Conservation (phyloP, 257 asterid species). For the Henckelia pumila region DNA sequence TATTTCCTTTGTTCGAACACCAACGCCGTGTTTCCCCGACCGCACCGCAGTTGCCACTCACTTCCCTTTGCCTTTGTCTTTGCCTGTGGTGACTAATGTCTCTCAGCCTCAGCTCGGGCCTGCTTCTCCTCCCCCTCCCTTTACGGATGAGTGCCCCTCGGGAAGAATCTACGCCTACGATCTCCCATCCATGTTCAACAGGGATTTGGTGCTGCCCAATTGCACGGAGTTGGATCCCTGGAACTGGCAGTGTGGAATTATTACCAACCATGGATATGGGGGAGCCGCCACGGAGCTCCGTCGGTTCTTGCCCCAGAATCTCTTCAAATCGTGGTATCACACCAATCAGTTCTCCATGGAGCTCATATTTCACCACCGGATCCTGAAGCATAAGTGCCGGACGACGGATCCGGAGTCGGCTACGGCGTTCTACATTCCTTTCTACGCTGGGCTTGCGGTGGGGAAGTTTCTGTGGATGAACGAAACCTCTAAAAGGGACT, state of each 20-base stretch:
- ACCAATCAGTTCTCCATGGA: slow-evolving; percentile 79
- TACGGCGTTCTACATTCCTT: slow-evolving; percentile 89
- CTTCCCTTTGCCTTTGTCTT: background rate
- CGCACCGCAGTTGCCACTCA: slow-evolving; percentile 16
- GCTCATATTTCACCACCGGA: slow-evolving; percentile 62
- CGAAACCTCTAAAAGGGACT: slow-evolving; percentile 52
- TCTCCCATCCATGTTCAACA: slow-evolving; percentile 55
- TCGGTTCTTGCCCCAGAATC: slow-evolving; percentile 48
- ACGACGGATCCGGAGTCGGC: slow-evolving; percentile 68
- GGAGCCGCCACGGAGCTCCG: slow-evolving; percentile 54
- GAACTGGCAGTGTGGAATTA: slow-evolving; percentile 90
- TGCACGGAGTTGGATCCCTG: slow-evolving; percentile 78
- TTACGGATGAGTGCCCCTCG: slow-evolving; percentile 58
- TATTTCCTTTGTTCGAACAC: slow-evolving; percentile 27
- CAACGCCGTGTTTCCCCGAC: slow-evolving; percentile 31
- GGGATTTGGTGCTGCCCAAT: slow-evolving; percentile 43
- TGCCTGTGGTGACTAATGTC: slow-evolving; percentile 3
- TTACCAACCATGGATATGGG: slow-evolving; percentile 79
- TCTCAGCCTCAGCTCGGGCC: background rate
- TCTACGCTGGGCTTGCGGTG: slow-evolving; percentile 78
- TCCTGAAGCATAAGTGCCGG: slow-evolving; percentile 62
- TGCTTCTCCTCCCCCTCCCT: slow-evolving; percentile 19
- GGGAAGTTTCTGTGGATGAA: slow-evolving; percentile 59
- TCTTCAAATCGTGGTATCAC: slow-evolving; percentile 72
- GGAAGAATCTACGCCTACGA: slow-evolving; percentile 80